Evolutionary conservation across 805 yeast species (phyloP).

Genomic region (Suhomyces kilbournensis): DNA sequence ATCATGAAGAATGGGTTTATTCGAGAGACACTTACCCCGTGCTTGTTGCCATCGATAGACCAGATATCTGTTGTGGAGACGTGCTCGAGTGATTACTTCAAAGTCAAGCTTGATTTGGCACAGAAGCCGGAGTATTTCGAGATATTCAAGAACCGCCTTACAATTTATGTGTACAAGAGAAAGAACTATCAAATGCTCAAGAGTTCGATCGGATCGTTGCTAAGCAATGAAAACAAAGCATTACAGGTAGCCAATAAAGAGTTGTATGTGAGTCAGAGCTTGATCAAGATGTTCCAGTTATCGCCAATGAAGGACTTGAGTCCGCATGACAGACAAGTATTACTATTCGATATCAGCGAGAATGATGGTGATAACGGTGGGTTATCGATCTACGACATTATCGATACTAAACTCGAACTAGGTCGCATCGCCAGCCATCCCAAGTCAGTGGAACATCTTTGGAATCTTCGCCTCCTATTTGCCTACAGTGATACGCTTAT

Average conservation of each 20-base stretch:
- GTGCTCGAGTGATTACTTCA: constrained; percentile 48
- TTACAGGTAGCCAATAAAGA: constrained; percentile 27
- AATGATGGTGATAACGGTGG: constrained; percentile 19
- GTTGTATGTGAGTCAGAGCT: constrained; percentile 21
- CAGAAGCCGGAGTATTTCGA: constrained; percentile 41
- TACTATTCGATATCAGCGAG: constrained; percentile 24
- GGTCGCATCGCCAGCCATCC: constrained; percentile 42
- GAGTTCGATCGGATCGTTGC: constrained; percentile 28
- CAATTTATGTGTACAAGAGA: constrained; percentile 51
- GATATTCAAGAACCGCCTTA: constrained; percentile 42
- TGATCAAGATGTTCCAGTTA: constrained; percentile 21
- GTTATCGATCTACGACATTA: constrained; percentile 42
- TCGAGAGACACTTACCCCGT: constrained; percentile 51
- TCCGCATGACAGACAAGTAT: constrained; percentile 29
- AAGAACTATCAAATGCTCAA: constrained; percentile 38
- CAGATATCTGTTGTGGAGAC: constrained; percentile 49
- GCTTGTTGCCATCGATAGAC: constrained; percentile 60
- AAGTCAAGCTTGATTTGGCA: constrained; percentile 45
- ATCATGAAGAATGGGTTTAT: constrained; percentile 36
- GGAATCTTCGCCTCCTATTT: constrained; percentile 62
- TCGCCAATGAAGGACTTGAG: constrained; percentile 20
- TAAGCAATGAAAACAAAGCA: constrained; percentile 34
- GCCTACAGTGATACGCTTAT: constrained; percentile 51
- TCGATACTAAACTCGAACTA: constrained; percentile 58
- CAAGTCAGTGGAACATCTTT: constrained; percentile 48